A percentile compares a stretch with the other conserved stretches of the same genome.
Conservation (phyloP, 106 monocot genomes). For the Triglochin maritima region DNA sequence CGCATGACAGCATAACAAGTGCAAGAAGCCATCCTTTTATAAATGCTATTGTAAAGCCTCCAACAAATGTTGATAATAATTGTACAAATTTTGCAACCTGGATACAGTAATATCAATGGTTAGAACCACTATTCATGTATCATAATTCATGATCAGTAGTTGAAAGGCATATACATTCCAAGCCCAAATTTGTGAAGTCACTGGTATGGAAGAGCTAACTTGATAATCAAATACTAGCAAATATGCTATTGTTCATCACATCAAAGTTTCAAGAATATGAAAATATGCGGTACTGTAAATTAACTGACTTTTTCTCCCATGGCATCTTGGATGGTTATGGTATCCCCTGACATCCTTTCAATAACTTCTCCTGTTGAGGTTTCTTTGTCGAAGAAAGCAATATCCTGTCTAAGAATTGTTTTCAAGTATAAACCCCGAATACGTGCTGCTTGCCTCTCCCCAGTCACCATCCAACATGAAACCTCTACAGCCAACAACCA, state of each 20-base stretch:
- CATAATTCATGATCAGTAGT: background rate
- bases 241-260: too few species aligned
- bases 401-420: slow-evolving; percentile 65
- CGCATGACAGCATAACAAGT: slow-evolving; percentile 45
- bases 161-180: too few species aligned
- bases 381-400: slow-evolving; percentile 72
- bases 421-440: slow-evolving; percentile 40
- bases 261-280: too few species aligned
- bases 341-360: slow-evolving; percentile 71
- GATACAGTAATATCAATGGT: background rate
- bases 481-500: slow-evolving; percentile 39
- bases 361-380: slow-evolving; percentile 57
- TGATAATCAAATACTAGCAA: too few species aligned
- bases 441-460: slow-evolving; percentile 64
- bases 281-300: too few species aligned
- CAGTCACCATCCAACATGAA: slow-evolving; percentile 74
- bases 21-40: slow-evolving; percentile 61
- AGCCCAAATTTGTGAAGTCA: too few species aligned
- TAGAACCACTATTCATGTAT: background rate
- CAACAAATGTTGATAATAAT: slow-evolving; percentile 49
- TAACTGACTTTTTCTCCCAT: slow-evolving; percentile 63
- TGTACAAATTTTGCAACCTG: slow-evolving; percentile 67
- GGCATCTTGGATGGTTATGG: slow-evolving; percentile 70
- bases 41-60: slow-evolving; percentile 54
- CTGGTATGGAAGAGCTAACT: too few species aligned